A percentile compares a stretch with the other conserved stretches of the same genome.
These are phyloP conservation scores for Blastobotrys chiropterorum DNA, from an alignment of 805 yeast species.

Conservation along the genomic window DNA sequence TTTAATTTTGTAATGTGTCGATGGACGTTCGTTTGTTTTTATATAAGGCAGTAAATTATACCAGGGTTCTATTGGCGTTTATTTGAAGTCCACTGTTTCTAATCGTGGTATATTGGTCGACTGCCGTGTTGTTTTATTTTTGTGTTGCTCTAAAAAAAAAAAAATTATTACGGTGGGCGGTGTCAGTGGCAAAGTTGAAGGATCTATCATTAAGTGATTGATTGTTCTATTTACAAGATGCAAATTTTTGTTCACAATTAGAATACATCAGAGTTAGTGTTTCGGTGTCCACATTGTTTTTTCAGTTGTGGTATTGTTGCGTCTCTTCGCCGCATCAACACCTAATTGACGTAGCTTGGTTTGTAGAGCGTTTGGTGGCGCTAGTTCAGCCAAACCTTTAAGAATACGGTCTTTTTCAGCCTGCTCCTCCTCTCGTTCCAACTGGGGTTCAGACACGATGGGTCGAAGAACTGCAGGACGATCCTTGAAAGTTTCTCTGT, in stretches of 20 bases:
- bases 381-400: constrained; percentile 22
- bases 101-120: neutral
- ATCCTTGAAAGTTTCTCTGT: constrained; percentile 19
- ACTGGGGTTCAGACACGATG: constrained; percentile 24
- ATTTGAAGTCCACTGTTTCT: neutral
- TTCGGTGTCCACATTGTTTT: constrained; percentile 17
- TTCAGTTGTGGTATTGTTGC: constrained; percentile 7
- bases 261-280: too few species aligned
- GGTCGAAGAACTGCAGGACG: constrained; percentile 3
- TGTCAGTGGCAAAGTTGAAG: too few species aligned
- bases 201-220: too few species aligned
- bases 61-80: neutral
- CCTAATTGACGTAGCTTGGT: constrained; percentile 27
- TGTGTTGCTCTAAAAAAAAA: too few species aligned
- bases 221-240: too few species aligned
- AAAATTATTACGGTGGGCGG: too few species aligned
- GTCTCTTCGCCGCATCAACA: constrained; percentile 26
- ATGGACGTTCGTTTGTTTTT: neutral
- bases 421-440: constrained; percentile 18
- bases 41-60: neutral
- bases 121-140: too few species aligned
- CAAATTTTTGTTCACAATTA: too few species aligned
- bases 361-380: constrained; percentile 25
- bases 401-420: constrained; percentile 22
- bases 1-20: constrained; percentile 2